These are phyloP conservation scores for Penicillium angulare DNA, from an alignment of 495 filamentous ascomycete genomes.

Conservation along the genomic window DNA sequence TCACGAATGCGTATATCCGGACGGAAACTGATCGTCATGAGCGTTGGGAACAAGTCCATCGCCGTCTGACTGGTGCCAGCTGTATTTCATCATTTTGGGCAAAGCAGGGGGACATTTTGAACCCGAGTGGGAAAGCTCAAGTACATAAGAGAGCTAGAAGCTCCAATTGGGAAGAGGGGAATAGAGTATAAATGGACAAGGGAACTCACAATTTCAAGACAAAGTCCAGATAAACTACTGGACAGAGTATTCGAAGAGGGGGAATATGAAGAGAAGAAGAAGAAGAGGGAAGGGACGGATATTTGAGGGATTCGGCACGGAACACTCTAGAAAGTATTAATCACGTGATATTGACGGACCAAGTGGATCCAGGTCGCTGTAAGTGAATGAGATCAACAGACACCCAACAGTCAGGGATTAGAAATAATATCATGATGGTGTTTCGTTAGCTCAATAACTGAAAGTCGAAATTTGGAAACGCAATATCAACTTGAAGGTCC, in stretches of 20 bases:
- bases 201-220: slow-evolving; percentile 22
- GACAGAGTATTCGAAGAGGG: slow-evolving; percentile 9
- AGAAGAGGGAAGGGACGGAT: slow-evolving; percentile 12
- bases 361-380: slow-evolving; percentile 1
- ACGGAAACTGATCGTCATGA: slow-evolving; percentile 43
- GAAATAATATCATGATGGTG: no score
- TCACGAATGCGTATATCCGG: slow-evolving; percentile 40
- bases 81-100: slow-evolving; percentile 50
- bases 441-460: no score
- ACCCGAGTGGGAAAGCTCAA: slow-evolving; percentile 3
- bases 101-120: slow-evolving; percentile 12
- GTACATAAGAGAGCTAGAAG: neutral
- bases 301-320: slow-evolving; percentile 31
- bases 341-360: slow-evolving; percentile 40
- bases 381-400: no score
- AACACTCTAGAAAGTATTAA: slow-evolving; percentile 46
- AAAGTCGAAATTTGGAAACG: no score
- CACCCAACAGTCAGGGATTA: no score
- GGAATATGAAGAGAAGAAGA: slow-evolving; percentile 6
- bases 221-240: slow-evolving; percentile 6
- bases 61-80: slow-evolving; percentile 53
- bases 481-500: neutral
- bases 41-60: slow-evolving; percentile 25
- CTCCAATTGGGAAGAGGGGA: slow-evolving; percentile 3
- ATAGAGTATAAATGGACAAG: neutral